A percentile compares a stretch with the other conserved stretches of the same genome.
These are phyloP conservation scores for Carex sylvatica DNA, from an alignment of 202 grass and related monocot species.

Conservation along the genomic window DNA sequence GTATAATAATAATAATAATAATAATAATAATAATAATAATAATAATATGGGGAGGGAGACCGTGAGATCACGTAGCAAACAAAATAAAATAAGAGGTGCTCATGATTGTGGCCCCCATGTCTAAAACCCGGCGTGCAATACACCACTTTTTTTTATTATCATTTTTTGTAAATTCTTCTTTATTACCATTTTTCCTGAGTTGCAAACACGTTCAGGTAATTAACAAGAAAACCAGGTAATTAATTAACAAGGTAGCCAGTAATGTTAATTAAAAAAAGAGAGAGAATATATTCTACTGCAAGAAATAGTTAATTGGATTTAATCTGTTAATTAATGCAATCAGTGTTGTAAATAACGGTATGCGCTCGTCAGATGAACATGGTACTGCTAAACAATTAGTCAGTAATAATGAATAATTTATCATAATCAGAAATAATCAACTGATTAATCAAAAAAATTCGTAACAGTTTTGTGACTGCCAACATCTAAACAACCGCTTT, in stretches of 20 bases:
- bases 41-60: not conserved
- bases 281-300: not conserved
- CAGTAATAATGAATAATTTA: too few species aligned
- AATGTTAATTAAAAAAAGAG: too few species aligned
- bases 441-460: too few species aligned
- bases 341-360: too few species aligned
- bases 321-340: not conserved
- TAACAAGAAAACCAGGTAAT: not conserved
- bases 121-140: slow-evolving; percentile 11
- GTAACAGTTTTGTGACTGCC: too few species aligned
- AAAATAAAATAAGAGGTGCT: not conserved
- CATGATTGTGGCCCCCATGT: slow-evolving; percentile 26
- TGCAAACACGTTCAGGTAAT: not conserved
- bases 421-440: too few species aligned
- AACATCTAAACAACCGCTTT: too few species aligned
- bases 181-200: not conserved
- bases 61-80: slow-evolving; percentile 21
- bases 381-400: too few species aligned
- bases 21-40: too few species aligned
- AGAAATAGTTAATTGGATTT: not conserved
- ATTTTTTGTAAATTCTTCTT: too few species aligned
- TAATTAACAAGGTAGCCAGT: not conserved
- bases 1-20: too few species aligned
- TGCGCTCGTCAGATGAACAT: too few species aligned
- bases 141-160: not conserved